Evolutionary conservation across 345 rosid species (phyloP), one percentile per base, ranked within the genome.

Genomic region (Eucalyptus rudis): DNA sequence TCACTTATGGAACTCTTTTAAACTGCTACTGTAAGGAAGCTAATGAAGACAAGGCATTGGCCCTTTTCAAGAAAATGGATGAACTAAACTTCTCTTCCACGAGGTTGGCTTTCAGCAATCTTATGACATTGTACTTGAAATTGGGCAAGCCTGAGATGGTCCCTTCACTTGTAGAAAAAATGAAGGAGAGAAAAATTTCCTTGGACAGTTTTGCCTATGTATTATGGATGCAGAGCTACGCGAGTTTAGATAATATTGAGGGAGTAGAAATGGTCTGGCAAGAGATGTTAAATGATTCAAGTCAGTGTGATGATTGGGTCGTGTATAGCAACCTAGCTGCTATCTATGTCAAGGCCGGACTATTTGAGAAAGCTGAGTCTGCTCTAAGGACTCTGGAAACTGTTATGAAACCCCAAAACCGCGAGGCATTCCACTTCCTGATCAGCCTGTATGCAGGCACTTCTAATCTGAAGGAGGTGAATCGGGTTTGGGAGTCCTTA

Each of bases 381-480:
- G 93, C 95, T 17, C 93, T 97, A 50, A 95, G 90, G 90, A 93
- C 92, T 87, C 40, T 94, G 76, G 99, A 97, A 95, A 92, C 89
- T 49, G 90, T 88, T 90, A 91, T 90, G 92, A 92, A 89, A 10
- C 91, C 90, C 49, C 89, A 31, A 15, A 64, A 93, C 81, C 95
- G 97, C 2, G 94, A 95, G 86, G 92, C 96, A 7, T 95, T 96
- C 89, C 98, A 94, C 92, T 96, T 89, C 90, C 94, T 97, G 88
- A 93, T 96, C 31, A 94, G 93, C 58, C 87, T 97, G 87, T 96
- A 96, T 87, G 92, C 95, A 24, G 91, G 93, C n/a, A 93, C 91
- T 33, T 89, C 92, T 13, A 95, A 97, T 88, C 91, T 81, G 20
- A 83, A 87, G 1, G 97, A 95, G 92, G 98, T 96, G 22, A 86